Evolutionary conservation across 2,329 filamentous ascomycete genomes (phyloP).

Genomic region (Nemania serpens): DNA sequence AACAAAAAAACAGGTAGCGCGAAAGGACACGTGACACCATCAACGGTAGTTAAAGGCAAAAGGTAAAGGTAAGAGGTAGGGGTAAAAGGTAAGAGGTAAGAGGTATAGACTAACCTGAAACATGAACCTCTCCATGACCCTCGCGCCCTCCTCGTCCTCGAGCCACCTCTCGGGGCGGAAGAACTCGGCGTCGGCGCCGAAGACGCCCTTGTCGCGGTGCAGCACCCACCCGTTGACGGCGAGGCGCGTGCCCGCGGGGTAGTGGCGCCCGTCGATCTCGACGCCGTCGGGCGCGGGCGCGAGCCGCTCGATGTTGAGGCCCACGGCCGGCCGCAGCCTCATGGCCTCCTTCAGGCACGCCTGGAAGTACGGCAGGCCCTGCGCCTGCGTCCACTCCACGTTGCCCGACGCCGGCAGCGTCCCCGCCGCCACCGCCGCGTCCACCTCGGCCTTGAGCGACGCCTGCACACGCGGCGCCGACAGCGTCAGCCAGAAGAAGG

Average conservation of each 20-base stretch:
- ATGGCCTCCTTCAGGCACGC: conserved; percentile 62
- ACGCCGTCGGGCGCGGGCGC: conserved; percentile 55
- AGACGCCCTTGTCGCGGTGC: conserved; percentile 52
- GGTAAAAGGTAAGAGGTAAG: background rate
- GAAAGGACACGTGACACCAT: no score
- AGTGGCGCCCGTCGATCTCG: conserved; percentile 54
- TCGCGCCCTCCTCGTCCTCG: conserved; percentile 48
- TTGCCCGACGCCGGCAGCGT: conserved; percentile 47
- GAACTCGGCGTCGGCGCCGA: conserved; percentile 56
- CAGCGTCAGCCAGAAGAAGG: conserved; percentile 57
- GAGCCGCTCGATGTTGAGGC: conserved; percentile 57
- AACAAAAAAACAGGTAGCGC: background rate
- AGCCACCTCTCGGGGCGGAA: conserved; percentile 62
- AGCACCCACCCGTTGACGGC: conserved; percentile 61
- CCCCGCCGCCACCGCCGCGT: conserved; percentile 45
- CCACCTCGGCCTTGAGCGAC: conserved; percentile 50
- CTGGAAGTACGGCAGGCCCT: conserved; percentile 58
- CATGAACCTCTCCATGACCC: conserved; percentile 59
- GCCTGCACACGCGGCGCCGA: conserved; percentile 49
- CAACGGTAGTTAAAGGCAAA: no score
- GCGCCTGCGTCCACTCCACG: conserved; percentile 53
- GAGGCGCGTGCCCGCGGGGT: conserved; percentile 57
- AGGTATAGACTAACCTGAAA: conserved; percentile 51
- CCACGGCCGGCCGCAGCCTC: conserved; percentile 60
- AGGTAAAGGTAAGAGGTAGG: no score